Evolutionary conservation across 768 basidiomycete species (phyloP).

Genomic region (Hypholoma fasciculare): DNA sequence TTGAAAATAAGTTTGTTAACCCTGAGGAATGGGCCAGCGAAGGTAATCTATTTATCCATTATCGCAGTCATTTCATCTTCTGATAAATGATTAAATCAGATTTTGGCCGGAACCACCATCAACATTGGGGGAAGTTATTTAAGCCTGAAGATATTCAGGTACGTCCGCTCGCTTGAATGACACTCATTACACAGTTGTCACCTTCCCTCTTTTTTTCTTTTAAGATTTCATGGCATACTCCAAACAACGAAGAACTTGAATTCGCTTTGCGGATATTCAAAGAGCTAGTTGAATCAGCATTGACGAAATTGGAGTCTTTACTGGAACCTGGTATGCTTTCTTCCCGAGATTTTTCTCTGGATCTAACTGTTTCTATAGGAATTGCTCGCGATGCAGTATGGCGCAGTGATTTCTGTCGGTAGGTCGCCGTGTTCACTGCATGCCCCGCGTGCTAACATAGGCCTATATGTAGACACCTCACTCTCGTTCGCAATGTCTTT

Average conservation of each 20-base stretch:
- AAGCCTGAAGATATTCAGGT: slow-evolving; percentile 69
- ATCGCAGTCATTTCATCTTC: background rate
- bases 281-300: slow-evolving; percentile 63
- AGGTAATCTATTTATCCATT: slow-evolving; percentile 39
- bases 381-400: slow-evolving; percentile 58
- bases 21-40: slow-evolving; percentile 72
- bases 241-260: slow-evolving; percentile 66
- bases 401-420: slow-evolving; percentile 89
- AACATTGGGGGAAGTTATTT: slow-evolving; percentile 81
- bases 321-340: slow-evolving; percentile 47
- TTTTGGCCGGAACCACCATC: slow-evolving; percentile 68
- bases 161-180: slow-evolving; percentile 13
- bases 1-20: slow-evolving; percentile 82
- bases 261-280: slow-evolving; percentile 72
- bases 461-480: slow-evolving; percentile 50
- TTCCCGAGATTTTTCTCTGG: background rate
- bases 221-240: slow-evolving; percentile 79
- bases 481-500: slow-evolving; percentile 74
- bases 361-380: slow-evolving; percentile 28
- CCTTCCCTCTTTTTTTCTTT: background rate
- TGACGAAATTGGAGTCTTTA: slow-evolving; percentile 55
- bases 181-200: background rate
- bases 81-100: slow-evolving; percentile 37
- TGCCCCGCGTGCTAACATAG: background rate
- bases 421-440: slow-evolving; percentile 15